Base-by-base conservation (phyloP, 108 stramenopile genomes). In the Cyclotella cryptica region DNA sequence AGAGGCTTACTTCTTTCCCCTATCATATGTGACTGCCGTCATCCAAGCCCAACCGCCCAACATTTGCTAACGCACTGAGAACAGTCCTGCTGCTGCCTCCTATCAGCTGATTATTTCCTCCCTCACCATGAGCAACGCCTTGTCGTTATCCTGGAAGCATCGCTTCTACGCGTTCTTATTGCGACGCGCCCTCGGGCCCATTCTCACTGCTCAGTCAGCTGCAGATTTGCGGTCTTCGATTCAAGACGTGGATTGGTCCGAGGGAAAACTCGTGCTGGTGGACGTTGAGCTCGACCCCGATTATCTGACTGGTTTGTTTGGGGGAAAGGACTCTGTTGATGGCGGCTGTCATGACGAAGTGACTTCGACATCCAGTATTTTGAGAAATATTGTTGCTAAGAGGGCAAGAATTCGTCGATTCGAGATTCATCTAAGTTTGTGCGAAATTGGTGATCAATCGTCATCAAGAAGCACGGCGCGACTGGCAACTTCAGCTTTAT, bases 131-230 rank as follows among this genome's bases (percentile, higher is more conserved):
- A 51, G 19, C 22, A 58, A 42, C 15, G 0, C 1, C 17, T 19
- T 43, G 13, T 60, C 71, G 4, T 53, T 57, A 15, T 72, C 71
- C 3, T 92, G 91, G 93, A 89, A 87, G 71, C 85, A 87, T 52
- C 80, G 87, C 12, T 64, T 95, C 18, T 91, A 90, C 71, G 89
- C 90, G 0, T 91, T 92, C 80, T 66, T 95, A 15, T 68, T 95
- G 49, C 84, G 89, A 3, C 86, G 90, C 15, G 77, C 86, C 44
- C 78, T 95, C 14, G 90, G 89, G 27, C 92, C 94, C 13, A 71
- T 86, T 51, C 79, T 95, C 12, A 83, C 90, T 27, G 47, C 69
- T 44, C 52, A 81, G 28, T 88, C 90, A 3, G 42, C 69, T 6
- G 75, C 80, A 18, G 72, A 90, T 66, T 79, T 95, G 3, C 89